Base-by-base conservation (phyloP, 257 asterid genomes). In the Gardenia jasminoides region DNA sequence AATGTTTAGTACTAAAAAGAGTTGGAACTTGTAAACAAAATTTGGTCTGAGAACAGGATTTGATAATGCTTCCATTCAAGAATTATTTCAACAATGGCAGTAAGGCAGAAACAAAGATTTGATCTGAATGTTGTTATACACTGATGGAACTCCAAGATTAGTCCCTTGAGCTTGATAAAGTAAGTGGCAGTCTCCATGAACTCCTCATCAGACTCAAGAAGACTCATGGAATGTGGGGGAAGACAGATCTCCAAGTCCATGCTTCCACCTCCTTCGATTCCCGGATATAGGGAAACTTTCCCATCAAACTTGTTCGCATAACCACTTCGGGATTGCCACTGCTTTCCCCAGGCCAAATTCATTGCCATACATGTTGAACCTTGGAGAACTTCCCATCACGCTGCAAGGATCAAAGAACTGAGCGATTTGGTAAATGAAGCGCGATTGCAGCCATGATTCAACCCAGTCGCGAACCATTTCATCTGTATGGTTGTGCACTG, bases 341-440 rank as follows among this genome's bases (percentile, higher is more conserved):
- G 83, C 86, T 82, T 82, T 86, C n/a, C 90, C 86, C 33, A 82
- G 44, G 0, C 88, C 90, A 59, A 86, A 86, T 54, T 84, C 86
- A 28, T 65, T 80, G 10, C 86, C 86, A 44, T 84, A 82, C 81
- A 84, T 70, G 64, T 82, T 61, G 36, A 82, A 82, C 78, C 80
- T 2, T 7, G 31, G 66, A 8, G 66, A 59, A n/a, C 66, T 59
- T 59, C 66, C 66, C 15, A 59, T 7, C 31, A 59, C 15, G 31
- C 31, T 59, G 66, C 15, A 22, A 9, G 66, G 66, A 59, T 59
- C 66, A 59, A n/a, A 22, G 15, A 59, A 6, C 11, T 58, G 13
- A 59, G 31, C 15, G 10, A 22, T 0, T 24, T n/a, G 30, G 66
- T 24, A n/a, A 22, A 59, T 59, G 31, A 59, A 7, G 31, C 13